Conservation (phyloP, 345 rosid species). For the Streptanthus diversifolius region DNA sequence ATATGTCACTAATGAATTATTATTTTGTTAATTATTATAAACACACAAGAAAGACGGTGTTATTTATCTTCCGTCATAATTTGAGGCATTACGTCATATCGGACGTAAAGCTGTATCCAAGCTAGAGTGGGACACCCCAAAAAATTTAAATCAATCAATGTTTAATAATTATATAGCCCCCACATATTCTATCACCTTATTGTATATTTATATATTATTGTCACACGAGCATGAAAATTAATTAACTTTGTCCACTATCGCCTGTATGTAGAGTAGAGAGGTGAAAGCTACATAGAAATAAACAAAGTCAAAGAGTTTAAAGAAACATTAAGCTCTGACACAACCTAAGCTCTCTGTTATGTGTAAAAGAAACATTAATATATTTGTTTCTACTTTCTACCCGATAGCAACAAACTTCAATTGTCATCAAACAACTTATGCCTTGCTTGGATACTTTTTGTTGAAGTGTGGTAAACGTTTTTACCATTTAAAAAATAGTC, state of each 20-base stretch:
- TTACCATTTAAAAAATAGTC: neutral
- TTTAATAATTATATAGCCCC: neutral
- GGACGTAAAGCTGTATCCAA: slow-evolving; percentile 26
- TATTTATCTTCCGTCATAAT: slow-evolving; percentile 2
- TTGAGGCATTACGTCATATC: slow-evolving; percentile 29
- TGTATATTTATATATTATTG: neutral
- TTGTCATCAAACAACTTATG: neutral
- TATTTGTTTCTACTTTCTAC: neutral
- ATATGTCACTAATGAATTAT: too few species aligned
- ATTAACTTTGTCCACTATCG: neutral
- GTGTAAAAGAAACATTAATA: neutral
- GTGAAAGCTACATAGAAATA: neutral
- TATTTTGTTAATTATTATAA: too few species aligned
- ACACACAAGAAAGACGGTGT: slow-evolving; percentile 16
- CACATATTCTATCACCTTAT: neutral
- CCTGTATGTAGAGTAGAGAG: neutral
- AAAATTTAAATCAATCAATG: neutral
- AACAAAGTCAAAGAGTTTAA: slow-evolving; percentile 3
- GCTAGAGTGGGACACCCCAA: slow-evolving; percentile 10
- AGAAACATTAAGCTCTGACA: neutral
- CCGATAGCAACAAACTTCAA: neutral
- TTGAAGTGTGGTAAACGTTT: neutral
- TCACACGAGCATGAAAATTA: slow-evolving; percentile 12
- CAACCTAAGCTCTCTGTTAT: neutral
- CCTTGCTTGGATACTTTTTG: neutral